These are phyloP conservation scores for Pseudopediastrum boryanum DNA, from an alignment of 139 green algal genomes.

Conservation along the genomic window DNA sequence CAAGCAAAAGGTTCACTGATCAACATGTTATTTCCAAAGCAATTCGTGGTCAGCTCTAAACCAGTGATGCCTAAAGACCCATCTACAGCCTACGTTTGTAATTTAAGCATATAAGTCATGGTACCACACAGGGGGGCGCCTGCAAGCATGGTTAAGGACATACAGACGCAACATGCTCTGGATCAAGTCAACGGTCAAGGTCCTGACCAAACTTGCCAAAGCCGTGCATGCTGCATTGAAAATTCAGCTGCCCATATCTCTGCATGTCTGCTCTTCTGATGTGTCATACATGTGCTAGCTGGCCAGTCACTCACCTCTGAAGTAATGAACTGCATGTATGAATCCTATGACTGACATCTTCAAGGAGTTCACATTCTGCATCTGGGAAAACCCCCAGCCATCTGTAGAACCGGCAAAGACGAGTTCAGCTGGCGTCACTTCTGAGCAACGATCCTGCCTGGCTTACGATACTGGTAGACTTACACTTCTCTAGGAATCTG, in stretches of 20 bases:
- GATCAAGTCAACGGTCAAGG: background rate
- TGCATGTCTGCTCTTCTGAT: background rate
- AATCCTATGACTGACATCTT: conserved; percentile 88
- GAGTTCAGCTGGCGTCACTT: background rate
- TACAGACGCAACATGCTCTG: background rate
- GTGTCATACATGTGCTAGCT: background rate
- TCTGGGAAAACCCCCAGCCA: conserved; percentile 83
- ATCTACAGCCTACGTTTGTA: no score
- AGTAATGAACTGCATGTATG: conserved; percentile 86
- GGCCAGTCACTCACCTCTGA: conserved; percentile 68
- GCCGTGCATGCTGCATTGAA: background rate
- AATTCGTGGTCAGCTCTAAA: no score
- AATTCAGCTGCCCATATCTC: background rate
- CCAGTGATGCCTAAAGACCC: no score
- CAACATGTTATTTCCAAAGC: no score
- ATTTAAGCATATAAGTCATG: no score
- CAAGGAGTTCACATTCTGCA: conserved; percentile 65
- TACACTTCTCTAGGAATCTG: conserved; percentile 86
- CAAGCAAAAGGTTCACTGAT: no score
- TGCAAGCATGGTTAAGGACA: background rate
- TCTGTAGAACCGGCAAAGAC: conserved; percentile 53
- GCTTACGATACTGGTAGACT: conserved; percentile 19
- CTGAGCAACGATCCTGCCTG: background rate
- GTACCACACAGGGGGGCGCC: background rate
- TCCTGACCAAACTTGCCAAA: background rate